Evolutionary conservation across 2,329 filamentous ascomycete species (phyloP).

Genomic region (Kalmusia sp.): DNA sequence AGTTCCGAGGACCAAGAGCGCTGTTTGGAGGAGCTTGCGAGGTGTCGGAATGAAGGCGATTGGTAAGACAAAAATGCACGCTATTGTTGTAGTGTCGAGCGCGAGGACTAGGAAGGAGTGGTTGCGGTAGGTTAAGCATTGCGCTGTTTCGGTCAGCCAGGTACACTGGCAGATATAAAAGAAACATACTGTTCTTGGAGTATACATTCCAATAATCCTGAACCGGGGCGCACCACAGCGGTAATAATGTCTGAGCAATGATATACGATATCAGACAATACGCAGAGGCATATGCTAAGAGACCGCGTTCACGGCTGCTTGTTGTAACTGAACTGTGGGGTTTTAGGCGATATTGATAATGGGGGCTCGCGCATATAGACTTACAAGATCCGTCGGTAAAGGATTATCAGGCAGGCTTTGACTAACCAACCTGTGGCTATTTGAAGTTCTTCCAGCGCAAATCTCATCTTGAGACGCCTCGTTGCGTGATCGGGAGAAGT

Average conservation of each 20-base stretch:
- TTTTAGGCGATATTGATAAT: conserved; percentile 4
- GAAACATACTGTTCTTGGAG: conserved; percentile 18
- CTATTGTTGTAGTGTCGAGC: conserved; percentile 22
- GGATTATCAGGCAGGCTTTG: conserved; percentile 34
- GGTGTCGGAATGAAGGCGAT: conserved; percentile 38
- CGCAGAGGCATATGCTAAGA: conserved; percentile 14
- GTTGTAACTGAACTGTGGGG: conserved; percentile 17
- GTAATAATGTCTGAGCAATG: conserved; percentile 23
- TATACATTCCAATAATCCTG: conserved; percentile 20
- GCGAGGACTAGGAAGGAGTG: conserved; percentile 24
- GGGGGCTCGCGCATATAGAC: neutral
- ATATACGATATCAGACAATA: conserved; percentile 30
- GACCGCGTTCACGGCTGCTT: conserved; percentile 16
- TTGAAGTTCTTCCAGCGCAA: conserved; percentile 35
- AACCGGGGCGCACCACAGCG: conserved; percentile 29
- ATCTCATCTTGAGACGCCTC: conserved; percentile 22
- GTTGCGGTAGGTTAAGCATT: conserved; percentile 29
- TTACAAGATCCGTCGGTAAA: conserved; percentile 40
- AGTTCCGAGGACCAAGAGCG: conserved; percentile 27
- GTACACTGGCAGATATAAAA: neutral
- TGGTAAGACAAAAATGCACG: conserved; percentile 28
- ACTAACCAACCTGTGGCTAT: conserved; percentile 34
- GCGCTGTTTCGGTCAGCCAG: conserved; percentile 11
- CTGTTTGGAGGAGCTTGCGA: conserved; percentile 26
- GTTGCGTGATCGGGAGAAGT: neutral